phyloP scores from a whole-genome alignment of 2,329 filamentous ascomycete species.

The Exophiala xenobiotica region DNA sequence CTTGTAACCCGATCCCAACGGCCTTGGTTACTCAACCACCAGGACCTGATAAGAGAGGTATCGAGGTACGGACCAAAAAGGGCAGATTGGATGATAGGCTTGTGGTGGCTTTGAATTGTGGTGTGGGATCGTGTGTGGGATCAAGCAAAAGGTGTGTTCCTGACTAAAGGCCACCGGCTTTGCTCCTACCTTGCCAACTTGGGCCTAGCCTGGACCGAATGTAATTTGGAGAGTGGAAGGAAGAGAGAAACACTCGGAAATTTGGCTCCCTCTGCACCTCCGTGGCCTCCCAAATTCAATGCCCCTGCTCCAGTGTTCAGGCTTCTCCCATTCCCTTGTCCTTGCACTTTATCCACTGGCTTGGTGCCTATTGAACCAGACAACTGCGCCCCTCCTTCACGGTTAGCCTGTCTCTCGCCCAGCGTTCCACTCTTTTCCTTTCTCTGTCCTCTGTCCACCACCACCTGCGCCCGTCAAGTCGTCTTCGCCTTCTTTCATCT shows the following conservation, averaged over 20 bases:
- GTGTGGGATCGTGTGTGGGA: not conserved
- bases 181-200: not conserved
- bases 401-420: not conserved
- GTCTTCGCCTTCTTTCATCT: slow-evolving; percentile 12
- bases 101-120: not conserved
- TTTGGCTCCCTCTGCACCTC: no score
- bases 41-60: no score
- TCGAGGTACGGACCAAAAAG: not conserved
- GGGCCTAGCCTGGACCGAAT: not conserved
- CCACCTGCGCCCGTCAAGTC: slow-evolving; percentile 2
- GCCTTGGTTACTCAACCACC: no score
- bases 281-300: no score
- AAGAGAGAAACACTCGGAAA: no score
- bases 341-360: slow-evolving; percentile 1
- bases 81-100: not conserved
- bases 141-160: not conserved
- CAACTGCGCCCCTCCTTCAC: not conserved
- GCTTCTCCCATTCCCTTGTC: slow-evolving; percentile 1
- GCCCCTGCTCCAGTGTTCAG: slow-evolving; percentile 1
- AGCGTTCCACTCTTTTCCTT: slow-evolving; percentile 1
- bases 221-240: no score
- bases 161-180: not conserved
- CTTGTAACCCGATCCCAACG: no score
- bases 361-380: not conserved
- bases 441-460: slow-evolving; percentile 1